These are phyloP conservation scores for Aphanomyces euteiches DNA, from an alignment of 352 stramenopile species.

Conservation along the genomic window DNA sequence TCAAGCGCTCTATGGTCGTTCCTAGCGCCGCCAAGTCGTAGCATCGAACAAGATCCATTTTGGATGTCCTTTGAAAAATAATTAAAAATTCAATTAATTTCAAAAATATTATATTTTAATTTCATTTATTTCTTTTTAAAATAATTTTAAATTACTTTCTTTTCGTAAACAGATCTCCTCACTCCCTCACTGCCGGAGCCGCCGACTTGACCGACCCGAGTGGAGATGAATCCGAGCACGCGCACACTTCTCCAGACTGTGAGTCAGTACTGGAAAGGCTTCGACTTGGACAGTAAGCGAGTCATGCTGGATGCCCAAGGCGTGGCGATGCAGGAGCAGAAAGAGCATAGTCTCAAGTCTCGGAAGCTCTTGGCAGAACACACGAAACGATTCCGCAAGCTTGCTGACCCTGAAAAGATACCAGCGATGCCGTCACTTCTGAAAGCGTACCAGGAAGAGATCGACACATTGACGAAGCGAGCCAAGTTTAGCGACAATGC, in stretches of 20 bases:
- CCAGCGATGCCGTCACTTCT: conserved; percentile 52
- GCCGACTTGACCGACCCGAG: no score
- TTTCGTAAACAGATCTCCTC: no score
- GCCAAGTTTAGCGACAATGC: conserved; percentile 89
- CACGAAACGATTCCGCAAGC: conserved; percentile 77
- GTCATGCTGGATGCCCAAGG: conserved; percentile 72
- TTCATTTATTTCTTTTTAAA: no score
- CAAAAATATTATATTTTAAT: no score
- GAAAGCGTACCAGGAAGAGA: conserved; percentile 90
- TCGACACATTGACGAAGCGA: conserved; percentile 87
- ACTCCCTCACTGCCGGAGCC: no score
- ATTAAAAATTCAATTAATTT: no score
- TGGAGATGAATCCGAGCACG: conserved; percentile 1
- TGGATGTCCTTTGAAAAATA: no score
- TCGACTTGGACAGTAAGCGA: conserved; percentile 85
- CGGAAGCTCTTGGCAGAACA: conserved; percentile 82
- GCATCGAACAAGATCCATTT: no score
- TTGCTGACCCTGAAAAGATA: conserved; percentile 71
- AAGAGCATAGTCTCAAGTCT: conserved; percentile 69
- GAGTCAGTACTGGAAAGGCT: conserved; percentile 82
- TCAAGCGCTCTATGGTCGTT: no score
- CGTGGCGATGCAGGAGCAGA: conserved; percentile 77
- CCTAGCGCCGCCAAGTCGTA: no score
- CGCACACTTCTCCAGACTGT: conserved; percentile 38
- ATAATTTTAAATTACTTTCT: no score